Conservation (phyloP, 441 rosid genomes). For the Bocquillonia castaneifolia region DNA sequence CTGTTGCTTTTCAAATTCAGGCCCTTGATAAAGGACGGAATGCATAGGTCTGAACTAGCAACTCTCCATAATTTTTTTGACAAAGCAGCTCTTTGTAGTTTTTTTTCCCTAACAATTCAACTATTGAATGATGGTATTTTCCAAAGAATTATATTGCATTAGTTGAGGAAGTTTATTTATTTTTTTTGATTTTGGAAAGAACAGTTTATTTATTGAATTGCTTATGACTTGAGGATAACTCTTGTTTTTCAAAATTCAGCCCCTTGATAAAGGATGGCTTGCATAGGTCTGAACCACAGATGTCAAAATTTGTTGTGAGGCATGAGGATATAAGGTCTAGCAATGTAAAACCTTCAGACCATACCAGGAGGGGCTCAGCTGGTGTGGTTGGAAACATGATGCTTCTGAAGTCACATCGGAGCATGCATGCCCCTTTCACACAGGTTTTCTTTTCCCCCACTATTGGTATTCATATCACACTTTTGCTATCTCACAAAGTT, state of each 20-base stretch:
- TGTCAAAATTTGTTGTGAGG: slow-evolving; percentile 29
- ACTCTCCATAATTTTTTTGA: no score
- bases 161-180: neutral
- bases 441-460: slow-evolving; percentile 47
- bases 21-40: no score
- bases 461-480: slow-evolving; percentile 5
- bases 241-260: slow-evolving; percentile 33
- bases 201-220: neutral
- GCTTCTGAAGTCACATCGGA: slow-evolving; percentile 78
- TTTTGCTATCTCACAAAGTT: slow-evolving; percentile 11
- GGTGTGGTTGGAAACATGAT: slow-evolving; percentile 74
- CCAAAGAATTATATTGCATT: neutral
- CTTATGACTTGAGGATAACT: slow-evolving; percentile 8
- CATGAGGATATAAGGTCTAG: slow-evolving; percentile 31
- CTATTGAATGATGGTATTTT: neutral
- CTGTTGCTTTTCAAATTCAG: no score
- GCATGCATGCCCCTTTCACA: slow-evolving; percentile 91
- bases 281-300: slow-evolving; percentile 28
- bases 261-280: slow-evolving; percentile 36
- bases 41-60: no score
- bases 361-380: slow-evolving; percentile 77
- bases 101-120: no score
- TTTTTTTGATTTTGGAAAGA: neutral
- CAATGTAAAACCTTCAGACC: slow-evolving; percentile 37
- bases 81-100: neutral